Evolutionary conservation across 257 asterid species (phyloP).

Genomic region (Gardenia jasminoides): DNA sequence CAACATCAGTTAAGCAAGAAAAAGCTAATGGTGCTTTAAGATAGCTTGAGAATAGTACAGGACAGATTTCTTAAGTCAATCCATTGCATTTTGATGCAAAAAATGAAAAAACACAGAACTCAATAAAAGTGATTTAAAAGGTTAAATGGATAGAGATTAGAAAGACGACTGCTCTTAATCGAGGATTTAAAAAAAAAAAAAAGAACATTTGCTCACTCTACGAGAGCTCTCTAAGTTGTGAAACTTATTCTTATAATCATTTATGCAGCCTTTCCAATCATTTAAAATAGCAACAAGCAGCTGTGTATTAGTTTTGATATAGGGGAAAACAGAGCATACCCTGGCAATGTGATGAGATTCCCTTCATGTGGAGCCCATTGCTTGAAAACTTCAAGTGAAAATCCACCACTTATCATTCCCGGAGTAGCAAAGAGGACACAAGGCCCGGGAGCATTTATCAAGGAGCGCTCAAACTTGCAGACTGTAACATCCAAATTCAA

Average conservation of each 20-base stretch:
- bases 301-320: too few species aligned
- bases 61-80: not conserved
- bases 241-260: not conserved
- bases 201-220: not conserved
- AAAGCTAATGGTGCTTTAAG: not conserved
- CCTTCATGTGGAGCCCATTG: constrained; percentile 88
- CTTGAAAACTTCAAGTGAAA: constrained; percentile 88
- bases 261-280: too few species aligned
- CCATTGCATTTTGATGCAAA: too few species aligned
- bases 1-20: too few species aligned
- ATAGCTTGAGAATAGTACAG: not conserved
- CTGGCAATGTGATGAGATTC: constrained; percentile 84
- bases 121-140: not conserved
- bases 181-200: not conserved
- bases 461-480: constrained; percentile 70
- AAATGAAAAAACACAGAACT: not conserved
- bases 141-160: not conserved
- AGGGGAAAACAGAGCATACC: constrained; percentile 40
- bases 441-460: constrained; percentile 85
- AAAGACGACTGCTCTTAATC: not conserved
- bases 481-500: constrained; percentile 47
- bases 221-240: not conserved
- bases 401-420: constrained; percentile 93
- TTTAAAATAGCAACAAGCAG: not conserved
- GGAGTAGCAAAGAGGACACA: constrained; percentile 97